These are phyloP conservation scores for Esteya vermicola DNA, from an alignment of 2,329 filamentous ascomycete genomes.

Conservation along the genomic window DNA sequence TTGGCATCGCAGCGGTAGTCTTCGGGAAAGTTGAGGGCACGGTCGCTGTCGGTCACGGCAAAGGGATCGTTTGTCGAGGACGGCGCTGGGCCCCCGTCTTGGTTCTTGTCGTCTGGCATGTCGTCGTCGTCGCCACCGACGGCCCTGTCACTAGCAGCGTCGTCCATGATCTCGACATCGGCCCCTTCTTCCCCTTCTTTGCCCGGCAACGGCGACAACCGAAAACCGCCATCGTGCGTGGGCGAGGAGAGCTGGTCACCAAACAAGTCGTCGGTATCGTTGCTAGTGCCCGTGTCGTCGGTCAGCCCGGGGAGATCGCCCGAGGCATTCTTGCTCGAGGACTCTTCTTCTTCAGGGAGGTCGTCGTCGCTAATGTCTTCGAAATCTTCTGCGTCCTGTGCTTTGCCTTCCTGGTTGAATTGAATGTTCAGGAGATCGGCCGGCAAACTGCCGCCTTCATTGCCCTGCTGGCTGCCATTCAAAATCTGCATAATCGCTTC, in stretches of 20 bases:
- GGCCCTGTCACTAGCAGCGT: background rate
- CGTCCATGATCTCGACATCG: constrained; percentile 16
- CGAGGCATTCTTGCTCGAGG: constrained; percentile 15
- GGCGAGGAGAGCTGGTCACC: constrained; percentile 43
- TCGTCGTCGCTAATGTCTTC: constrained; percentile 90
- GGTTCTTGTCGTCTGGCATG: constrained; percentile 11
- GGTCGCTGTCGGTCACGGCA: constrained; percentile 17
- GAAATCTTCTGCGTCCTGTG: constrained; percentile 80
- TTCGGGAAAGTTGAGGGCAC: constrained; percentile 26
- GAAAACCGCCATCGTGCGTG: constrained; percentile 19
- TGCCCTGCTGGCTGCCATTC: constrained; percentile 24
- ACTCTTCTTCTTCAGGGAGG: constrained; percentile 63
- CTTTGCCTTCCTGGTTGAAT: constrained; percentile 62
- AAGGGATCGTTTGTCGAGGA: constrained; percentile 13
- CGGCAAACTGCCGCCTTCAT: constrained; percentile 18
- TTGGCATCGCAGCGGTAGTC: constrained; percentile 32
- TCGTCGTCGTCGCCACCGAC: background rate
- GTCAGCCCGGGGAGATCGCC: constrained; percentile 38
- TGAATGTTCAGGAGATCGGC: constrained; percentile 26
- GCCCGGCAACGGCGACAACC: constrained; percentile 19
- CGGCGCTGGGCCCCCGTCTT: constrained; percentile 18
- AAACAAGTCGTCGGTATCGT: constrained; percentile 54
- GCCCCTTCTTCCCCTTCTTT: constrained; percentile 21
- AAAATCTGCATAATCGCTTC: constrained; percentile 30
- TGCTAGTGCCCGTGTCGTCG: constrained; percentile 45